These are phyloP conservation scores for Pelargonium cotyledonis DNA, from an alignment of 441 rosid species.

Conservation along the genomic window DNA sequence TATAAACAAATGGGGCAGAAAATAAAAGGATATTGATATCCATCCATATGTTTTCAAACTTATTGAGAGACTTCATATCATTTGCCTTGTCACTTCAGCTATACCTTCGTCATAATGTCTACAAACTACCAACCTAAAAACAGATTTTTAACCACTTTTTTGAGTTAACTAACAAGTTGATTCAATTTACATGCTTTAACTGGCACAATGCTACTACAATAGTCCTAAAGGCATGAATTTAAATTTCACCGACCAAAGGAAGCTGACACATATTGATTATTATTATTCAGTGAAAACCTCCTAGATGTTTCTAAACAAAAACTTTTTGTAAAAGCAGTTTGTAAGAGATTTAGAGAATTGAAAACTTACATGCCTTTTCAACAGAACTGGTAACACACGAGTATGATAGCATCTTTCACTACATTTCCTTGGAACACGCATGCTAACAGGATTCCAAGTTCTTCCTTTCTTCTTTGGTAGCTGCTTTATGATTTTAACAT, in stretches of 20 bases:
- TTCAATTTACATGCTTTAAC: not conserved
- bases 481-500: constrained; percentile 51
- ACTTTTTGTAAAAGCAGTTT: constrained; percentile 15
- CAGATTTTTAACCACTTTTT: not conserved
- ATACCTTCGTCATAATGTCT: not conserved
- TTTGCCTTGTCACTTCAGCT: not conserved
- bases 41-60: not conserved
- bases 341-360: constrained; percentile 6
- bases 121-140: constrained; percentile 2
- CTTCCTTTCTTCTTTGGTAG: constrained; percentile 42
- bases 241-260: not conserved
- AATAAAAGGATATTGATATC: not conserved
- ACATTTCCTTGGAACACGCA: constrained; percentile 71
- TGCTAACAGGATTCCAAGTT: constrained; percentile 31
- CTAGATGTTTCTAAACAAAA: not conserved
- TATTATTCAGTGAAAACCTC: no score
- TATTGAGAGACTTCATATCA: not conserved
- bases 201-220: not conserved
- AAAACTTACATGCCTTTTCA: constrained; percentile 49
- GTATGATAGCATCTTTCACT: constrained; percentile 47
- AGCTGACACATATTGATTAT: no score
- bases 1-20: not conserved
- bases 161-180: not conserved
- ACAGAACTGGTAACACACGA: constrained; percentile 52
- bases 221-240: not conserved